Conservation (phyloP, 1,139 yeast genomes). For the Candida sanyaensis region DNA sequence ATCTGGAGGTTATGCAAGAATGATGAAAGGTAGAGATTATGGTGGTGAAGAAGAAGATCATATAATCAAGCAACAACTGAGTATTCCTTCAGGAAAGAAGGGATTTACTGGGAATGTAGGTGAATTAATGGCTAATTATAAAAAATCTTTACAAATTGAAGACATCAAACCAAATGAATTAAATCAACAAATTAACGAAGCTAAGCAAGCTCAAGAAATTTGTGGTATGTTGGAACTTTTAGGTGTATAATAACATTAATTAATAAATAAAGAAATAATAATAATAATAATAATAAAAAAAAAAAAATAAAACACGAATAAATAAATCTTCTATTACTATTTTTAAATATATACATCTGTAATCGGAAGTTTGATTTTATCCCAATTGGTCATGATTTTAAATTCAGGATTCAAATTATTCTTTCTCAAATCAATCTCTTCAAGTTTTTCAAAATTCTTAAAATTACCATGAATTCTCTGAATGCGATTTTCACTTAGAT, state of each 20-base stretch:
- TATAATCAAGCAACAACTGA: constrained; percentile 34
- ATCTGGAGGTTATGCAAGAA: constrained; percentile 62
- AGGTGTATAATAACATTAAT: constrained; percentile 35
- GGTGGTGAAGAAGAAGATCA: constrained; percentile 86
- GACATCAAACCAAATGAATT: constrained; percentile 79
- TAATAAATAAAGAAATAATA: background rate
- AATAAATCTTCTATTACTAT: no score
- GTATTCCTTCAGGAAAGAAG: constrained; percentile 35
- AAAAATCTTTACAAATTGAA: constrained; percentile 71
- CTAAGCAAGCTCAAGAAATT: constrained; percentile 85
- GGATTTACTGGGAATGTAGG: constrained; percentile 72
- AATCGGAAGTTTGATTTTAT: background rate
- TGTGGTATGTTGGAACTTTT: constrained; percentile 92
- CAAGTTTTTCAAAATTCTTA: background rate
- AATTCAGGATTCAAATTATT: background rate
- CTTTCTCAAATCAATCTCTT: background rate
- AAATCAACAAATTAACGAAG: constrained; percentile 68
- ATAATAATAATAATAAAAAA: no score
- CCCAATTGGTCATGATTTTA: background rate
- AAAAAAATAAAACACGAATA: no score
- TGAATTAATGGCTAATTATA: constrained; percentile 86
- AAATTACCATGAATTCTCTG: background rate
- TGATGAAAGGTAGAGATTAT: constrained; percentile 91
- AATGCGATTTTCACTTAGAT: background rate
- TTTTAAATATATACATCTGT: background rate